phyloP scores from a whole-genome alignment of 169 alveolate genomes.

The Sarcocystis neurona region DNA sequence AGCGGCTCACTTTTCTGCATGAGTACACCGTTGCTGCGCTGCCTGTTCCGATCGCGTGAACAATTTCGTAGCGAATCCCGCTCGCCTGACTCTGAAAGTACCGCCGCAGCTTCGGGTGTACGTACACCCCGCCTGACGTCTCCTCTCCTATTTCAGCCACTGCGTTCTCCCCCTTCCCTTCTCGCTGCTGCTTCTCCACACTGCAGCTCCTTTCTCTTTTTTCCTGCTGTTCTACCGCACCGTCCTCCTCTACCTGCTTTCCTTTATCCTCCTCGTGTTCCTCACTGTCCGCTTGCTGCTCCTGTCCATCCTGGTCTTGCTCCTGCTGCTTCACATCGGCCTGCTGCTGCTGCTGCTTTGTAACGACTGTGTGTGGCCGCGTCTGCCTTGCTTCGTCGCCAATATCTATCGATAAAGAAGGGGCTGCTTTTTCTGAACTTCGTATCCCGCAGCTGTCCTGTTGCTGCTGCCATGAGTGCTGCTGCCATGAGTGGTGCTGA shows the following conservation, averaged over 20 bases:
- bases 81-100: not conserved
- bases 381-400: too few species aligned
- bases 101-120: not conserved
- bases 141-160: not conserved
- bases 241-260: not conserved
- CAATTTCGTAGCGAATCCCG: not conserved
- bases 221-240: not conserved
- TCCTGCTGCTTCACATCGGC: not conserved
- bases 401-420: too few species aligned
- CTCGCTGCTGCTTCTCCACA: not conserved
- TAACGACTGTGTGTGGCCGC: too few species aligned
- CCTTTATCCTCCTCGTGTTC: not conserved
- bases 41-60: not conserved
- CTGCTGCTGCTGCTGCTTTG: not conserved
- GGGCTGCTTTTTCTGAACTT: too few species aligned
- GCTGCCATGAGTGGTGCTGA: too few species aligned
- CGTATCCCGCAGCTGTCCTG: too few species aligned
- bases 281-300: not conserved
- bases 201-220: not conserved
- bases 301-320: not conserved
- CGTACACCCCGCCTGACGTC: not conserved
- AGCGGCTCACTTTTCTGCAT: too few species aligned
- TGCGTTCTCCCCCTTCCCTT: not conserved
- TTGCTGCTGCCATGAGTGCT: too few species aligned
- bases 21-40: constrained; percentile 11